Percentiles rank a stretch among this genome's conserved stretches.
Conservation (phyloP, 495 filamentous ascomycete genomes). For the Penicilliopsis zonata region DNA sequence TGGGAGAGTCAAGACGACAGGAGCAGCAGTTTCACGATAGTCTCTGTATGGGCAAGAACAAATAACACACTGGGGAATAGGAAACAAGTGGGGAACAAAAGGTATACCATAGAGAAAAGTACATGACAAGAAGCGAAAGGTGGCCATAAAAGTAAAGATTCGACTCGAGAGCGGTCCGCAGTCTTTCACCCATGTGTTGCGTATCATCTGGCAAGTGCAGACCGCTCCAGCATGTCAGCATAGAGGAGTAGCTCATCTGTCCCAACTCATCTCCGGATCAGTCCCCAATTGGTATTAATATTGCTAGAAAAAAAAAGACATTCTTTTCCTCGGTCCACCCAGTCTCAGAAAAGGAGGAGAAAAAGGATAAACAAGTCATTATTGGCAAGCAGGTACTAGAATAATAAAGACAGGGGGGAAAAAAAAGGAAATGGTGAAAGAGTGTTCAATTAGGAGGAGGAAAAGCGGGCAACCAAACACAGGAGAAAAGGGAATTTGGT, state of each 20-base stretch:
- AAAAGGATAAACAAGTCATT: slow-evolving; percentile 17
- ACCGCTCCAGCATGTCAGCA: slow-evolving; percentile 10
- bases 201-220: slow-evolving; percentile 14
- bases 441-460: slow-evolving; percentile 26
- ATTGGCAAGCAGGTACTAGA: slow-evolving; percentile 18
- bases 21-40: too few species aligned
- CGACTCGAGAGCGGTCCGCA: slow-evolving; percentile 3
- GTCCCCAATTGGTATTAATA: slow-evolving; percentile 13
- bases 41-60: slow-evolving; percentile 14
- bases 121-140: slow-evolving; percentile 41
- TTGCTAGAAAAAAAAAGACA: slow-evolving; percentile 9
- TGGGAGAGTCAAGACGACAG: too few species aligned
- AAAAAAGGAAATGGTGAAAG: slow-evolving; percentile 20
- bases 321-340: slow-evolving; percentile 15
- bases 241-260: slow-evolving; percentile 10
- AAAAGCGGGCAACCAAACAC: slow-evolving; percentile 19
- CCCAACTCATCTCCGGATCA: slow-evolving; percentile 16
- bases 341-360: slow-evolving; percentile 14
- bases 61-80: slow-evolving; percentile 23
- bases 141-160: slow-evolving; percentile 19
- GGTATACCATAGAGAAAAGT: slow-evolving; percentile 41
- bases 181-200: slow-evolving; percentile 10
- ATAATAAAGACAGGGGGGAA: too few species aligned
- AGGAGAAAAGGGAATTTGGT: slow-evolving; percentile 10
- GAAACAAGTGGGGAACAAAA: slow-evolving; percentile 23